Base-by-base conservation (phyloP, 805 yeast species). In the Hemisphaericaspora nanyangensis region DNA sequence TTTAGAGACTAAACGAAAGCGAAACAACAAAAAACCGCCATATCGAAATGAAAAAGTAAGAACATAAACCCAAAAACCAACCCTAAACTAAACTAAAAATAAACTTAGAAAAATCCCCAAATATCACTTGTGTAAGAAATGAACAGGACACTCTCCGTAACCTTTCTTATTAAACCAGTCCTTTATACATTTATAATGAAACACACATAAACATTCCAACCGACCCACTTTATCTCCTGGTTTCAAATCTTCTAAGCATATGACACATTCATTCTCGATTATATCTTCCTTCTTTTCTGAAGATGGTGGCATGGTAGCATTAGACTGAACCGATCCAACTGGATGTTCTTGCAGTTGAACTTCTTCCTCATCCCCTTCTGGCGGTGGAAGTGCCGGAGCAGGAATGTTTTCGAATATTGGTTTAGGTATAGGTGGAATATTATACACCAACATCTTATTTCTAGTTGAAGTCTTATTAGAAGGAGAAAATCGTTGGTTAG, bases 211-310 rank as follows among this genome's bases (percentile, higher is more conserved):
- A 58, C 99, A 93, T 59, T 91, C 98, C 42, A 93, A 63, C 30
- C 99, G 67, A 0, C 95, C 98, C 13, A 93, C 91, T 52, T 82
- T 83, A 39, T 89, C 93, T 2, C 95, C 95, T 0, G 90, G 86
- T 34, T 65, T 63, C 57, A 90, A 78, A 15, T 86, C 95, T 56
- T 93, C 99, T 45, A 91, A 77, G 55, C 99, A 93, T 17, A 93
- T 91, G 12, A 88, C 91, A 58, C 99, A 93, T 58, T 93, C 98
- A 35, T 78, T 77, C 25, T 71, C 80, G 13, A 67, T 69, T 19
- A 64, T 55, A 7, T 51, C 55, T 12, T 45, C 43, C 18, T 37
- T 25, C 25, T 41, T 38, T n/a, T 44, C 48, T 2, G 31, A 17
- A 7, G 45, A 43, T 8, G 26, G 26, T n/a, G 39, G 52, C 10